Conservation (phyloP, 1,284 basidiomycete species). For the Malassezia cuniculi region DNA sequence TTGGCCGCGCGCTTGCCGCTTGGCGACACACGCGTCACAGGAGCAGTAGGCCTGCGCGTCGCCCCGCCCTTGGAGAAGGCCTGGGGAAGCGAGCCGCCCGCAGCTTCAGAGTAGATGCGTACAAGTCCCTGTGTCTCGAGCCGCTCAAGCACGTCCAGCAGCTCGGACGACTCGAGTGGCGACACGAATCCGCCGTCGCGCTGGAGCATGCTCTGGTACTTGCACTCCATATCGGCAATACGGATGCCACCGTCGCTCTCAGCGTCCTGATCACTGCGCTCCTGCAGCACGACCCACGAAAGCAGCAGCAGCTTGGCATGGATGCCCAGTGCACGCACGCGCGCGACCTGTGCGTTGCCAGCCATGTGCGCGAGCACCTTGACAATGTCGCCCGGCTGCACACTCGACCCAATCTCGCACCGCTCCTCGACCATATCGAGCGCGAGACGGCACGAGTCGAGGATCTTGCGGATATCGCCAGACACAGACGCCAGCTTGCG, state of each 20-base stretch:
- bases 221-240: constrained; percentile 29
- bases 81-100: constrained; percentile 2
- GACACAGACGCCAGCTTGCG: constrained; percentile 46
- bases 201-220: constrained; percentile 28
- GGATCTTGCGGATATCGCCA: constrained; percentile 46
- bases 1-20: constrained; percentile 32
- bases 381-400: constrained; percentile 36
- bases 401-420: constrained; percentile 30
- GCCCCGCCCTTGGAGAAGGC: constrained; percentile 3
- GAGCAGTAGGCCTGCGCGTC: neutral
- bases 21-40: constrained; percentile 17
- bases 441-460: constrained; percentile 44
- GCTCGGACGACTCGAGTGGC: constrained; percentile 29
- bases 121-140: constrained; percentile 39
- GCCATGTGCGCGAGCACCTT: constrained; percentile 35
- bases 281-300: constrained; percentile 26
- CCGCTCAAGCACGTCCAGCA: constrained; percentile 37
- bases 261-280: constrained; percentile 10
- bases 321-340: constrained; percentile 31
- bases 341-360: constrained; percentile 30
- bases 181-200: constrained; percentile 23
- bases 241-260: constrained; percentile 9
- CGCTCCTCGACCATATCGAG: constrained; percentile 44
- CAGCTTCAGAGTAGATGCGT: constrained; percentile 20
- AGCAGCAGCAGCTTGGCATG: constrained; percentile 40